Conservation (phyloP, 2,329 filamentous ascomycete species). For the Paradendryphiella salina region DNA sequence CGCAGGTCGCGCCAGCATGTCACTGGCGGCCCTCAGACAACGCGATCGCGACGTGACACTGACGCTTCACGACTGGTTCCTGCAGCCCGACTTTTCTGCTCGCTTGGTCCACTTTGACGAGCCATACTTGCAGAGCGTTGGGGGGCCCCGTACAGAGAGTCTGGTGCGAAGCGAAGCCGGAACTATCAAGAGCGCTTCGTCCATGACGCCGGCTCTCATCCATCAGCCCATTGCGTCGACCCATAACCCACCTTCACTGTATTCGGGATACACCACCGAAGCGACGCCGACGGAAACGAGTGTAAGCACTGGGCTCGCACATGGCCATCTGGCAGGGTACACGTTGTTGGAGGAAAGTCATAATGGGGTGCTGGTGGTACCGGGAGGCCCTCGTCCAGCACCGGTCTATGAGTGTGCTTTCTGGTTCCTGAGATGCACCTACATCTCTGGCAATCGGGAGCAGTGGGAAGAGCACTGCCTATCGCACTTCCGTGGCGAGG, state of each 20-base stretch:
- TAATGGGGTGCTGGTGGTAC: conserved; percentile 35
- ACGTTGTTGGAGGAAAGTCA: conserved; percentile 29
- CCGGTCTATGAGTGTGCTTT: conserved; percentile 41
- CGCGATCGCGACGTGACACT: conserved; percentile 24
- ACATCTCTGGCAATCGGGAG: conserved; percentile 22
- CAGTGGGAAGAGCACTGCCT: conserved; percentile 41
- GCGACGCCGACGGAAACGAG: conserved; percentile 34
- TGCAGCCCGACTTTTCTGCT: conserved; percentile 30
- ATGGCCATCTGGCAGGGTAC: conserved; percentile 24
- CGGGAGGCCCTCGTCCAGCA: conserved; percentile 2
- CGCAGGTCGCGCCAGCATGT: conserved; percentile 20
- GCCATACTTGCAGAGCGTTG: conserved; percentile 14
- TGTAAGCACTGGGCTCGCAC: conserved; percentile 30
- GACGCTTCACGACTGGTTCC: conserved; percentile 32
- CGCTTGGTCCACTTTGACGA: conserved; percentile 31
- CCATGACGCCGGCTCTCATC: conserved; percentile 40
- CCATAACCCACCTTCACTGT: conserved; percentile 30
- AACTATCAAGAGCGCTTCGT: conserved; percentile 24
- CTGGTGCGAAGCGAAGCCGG: conserved; percentile 16
- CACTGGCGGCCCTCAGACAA: conserved; percentile 27
- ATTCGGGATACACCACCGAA: conserved; percentile 27
- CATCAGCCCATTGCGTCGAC: conserved; percentile 32
- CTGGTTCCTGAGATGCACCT: conserved; percentile 40
- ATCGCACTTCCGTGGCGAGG: conserved; percentile 40
- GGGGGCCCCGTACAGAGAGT: conserved; percentile 13